A percentile compares a stretch with the other conserved stretches of the same genome.
Evolutionary conservation across 371 early-diverging fungal species (phyloP).

Genomic region (Mucor mucedo): DNA sequence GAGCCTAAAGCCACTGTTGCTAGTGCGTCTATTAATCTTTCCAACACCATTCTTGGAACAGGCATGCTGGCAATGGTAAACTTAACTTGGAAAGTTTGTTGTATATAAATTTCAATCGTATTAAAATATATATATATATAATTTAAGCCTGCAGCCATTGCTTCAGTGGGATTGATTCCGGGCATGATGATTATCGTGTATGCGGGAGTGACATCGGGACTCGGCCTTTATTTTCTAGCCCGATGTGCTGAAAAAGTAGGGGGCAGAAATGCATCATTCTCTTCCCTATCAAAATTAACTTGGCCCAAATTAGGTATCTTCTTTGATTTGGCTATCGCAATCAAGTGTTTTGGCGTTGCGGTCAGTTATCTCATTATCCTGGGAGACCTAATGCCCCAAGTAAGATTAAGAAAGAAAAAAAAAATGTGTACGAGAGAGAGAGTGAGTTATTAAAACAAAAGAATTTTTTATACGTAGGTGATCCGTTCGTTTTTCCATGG

Average conservation of each 20-base stretch:
- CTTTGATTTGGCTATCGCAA: conserved; percentile 97
- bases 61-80: conserved; percentile 96
- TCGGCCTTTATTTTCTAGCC: conserved; percentile 88
- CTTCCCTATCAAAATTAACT: conserved; percentile 86
- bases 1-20: conserved; percentile 38
- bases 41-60: conserved; percentile 95
- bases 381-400: conserved; percentile 92
- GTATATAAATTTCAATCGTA: too few relatives aligned
- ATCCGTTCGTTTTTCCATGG: conserved; percentile 38
- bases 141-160: conserved; percentile 88
- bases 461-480: conserved; percentile 26
- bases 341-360: conserved; percentile 99
- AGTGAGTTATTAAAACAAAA: neutral
- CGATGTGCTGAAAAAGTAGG: conserved; percentile 72
- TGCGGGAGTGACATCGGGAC: conserved; percentile 75
- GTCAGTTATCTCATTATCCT: conserved; percentile 98
- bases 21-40: conserved; percentile 73
- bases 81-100: conserved; percentile 1
- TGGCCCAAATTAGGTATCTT: conserved; percentile 90
- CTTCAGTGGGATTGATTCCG: conserved; percentile 82
- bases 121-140: too few relatives aligned
- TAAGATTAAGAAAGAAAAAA: too few relatives aligned
- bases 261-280: conserved; percentile 88
- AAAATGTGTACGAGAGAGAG: too few relatives aligned
- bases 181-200: conserved; percentile 82